phyloP scores from a whole-genome alignment of 225 moss, liverwort and hornwort genomes.

The Asterella californica region DNA sequence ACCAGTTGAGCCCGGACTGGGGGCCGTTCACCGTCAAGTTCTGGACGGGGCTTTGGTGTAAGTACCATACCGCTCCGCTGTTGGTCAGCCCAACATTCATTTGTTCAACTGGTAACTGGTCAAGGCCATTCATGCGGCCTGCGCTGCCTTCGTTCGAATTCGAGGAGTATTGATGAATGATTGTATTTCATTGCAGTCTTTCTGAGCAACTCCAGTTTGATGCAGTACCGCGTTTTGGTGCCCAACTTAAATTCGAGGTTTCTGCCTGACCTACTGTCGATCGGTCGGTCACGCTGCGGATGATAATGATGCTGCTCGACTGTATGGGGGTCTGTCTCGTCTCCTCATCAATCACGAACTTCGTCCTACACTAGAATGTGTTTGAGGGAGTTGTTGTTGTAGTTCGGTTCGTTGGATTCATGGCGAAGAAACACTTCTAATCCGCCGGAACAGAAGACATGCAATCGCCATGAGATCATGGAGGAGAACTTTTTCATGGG shows the following conservation, averaged over 20 bases:
- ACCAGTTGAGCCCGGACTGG: background rate
- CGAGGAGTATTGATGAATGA: conserved; percentile 17
- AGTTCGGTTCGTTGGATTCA: background rate
- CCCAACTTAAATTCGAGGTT: background rate
- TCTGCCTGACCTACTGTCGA: background rate
- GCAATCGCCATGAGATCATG: background rate
- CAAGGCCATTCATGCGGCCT: conserved; percentile 7
- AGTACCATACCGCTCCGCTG: conserved; percentile 2
- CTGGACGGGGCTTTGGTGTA: conserved; percentile 17
- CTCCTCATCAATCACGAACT: background rate
- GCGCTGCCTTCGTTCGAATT: conserved; percentile 1
- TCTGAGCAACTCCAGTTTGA: conserved; percentile 21
- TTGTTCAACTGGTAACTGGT: background rate
- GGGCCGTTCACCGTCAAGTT: background rate
- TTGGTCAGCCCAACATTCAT: background rate
- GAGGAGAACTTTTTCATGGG: background rate
- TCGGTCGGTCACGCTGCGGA: background rate
- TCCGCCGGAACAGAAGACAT: background rate
- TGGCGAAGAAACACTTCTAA: background rate
- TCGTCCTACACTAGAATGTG: background rate
- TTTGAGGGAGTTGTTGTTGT: background rate
- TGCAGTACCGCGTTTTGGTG: conserved; percentile 13
- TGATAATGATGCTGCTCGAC: background rate
- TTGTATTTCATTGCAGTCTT: conserved; percentile 18
- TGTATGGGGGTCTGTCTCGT: background rate